Percentiles rank a stretch among this genome's conserved stretches.
These are phyloP conservation scores for Babesia ovis DNA, from an alignment of 169 alveolate species.

Conservation along the genomic window DNA sequence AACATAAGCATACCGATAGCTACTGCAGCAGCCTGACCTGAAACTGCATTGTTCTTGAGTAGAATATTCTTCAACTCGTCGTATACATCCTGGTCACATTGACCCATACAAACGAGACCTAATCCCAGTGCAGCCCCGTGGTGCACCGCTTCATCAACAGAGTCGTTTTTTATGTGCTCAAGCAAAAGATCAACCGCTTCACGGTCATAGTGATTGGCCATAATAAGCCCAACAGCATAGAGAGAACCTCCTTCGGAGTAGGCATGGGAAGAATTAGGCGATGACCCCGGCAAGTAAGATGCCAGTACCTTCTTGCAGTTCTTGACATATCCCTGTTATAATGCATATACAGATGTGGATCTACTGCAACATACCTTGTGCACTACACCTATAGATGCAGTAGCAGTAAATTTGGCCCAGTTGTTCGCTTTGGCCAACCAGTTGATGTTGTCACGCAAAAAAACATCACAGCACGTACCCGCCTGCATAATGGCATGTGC, in stretches of 20 bases:
- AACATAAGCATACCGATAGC: conserved; percentile 94
- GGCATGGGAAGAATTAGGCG: conserved; percentile 37
- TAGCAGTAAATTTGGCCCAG: conserved; percentile 97
- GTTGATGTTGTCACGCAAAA: conserved; percentile 89
- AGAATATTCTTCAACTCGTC: conserved; percentile 89
- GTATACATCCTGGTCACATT: conserved; percentile 79
- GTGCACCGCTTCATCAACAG: conserved; percentile 78
- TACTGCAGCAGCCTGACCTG: conserved; percentile 98
- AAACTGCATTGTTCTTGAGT: conserved; percentile 91
- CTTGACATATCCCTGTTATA: conserved; percentile 54
- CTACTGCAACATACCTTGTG: conserved; percentile 83
- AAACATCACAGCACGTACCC: conserved; percentile 94
- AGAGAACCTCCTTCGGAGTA: conserved; percentile 96
- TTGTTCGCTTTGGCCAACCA: conserved; percentile 93
- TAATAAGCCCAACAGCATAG: conserved; percentile 90
- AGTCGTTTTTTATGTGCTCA: conserved; percentile 77
- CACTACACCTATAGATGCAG: conserved; percentile 97
- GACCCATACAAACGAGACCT: conserved; percentile 93
- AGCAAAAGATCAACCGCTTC: conserved; percentile 77
- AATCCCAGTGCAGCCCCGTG: conserved; percentile 97
- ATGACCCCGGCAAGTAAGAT: conserved; percentile 58
- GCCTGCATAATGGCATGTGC: conserved; percentile 91
- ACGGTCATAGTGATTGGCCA: conserved; percentile 86
- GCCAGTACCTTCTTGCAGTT: conserved; percentile 57
- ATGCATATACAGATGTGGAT: conserved; percentile 50